Evolutionary conservation across 768 basidiomycete genomes (phyloP), one percentile per base, ranked within the genome.

Genomic region (Lactifluus subvellereus): DNA sequence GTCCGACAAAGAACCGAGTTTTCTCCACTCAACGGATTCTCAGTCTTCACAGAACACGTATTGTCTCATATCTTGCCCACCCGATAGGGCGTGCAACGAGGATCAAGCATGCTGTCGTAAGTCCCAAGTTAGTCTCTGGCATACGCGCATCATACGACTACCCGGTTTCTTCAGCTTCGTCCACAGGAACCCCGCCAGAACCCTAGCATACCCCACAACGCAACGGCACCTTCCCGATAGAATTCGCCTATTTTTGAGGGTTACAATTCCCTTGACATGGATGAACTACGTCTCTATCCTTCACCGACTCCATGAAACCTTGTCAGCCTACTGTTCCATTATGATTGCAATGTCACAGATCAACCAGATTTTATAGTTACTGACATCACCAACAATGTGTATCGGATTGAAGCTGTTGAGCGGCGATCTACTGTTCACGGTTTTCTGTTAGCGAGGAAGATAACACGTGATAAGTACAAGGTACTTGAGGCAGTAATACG

Each of bases 101-200:
- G 85, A 89, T 69, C 85, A 89, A 65, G 83, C 88, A 1, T 92
- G 90, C 72, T 92, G 89, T 72, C 89, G 89, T 91, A 72, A 77
- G 89, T 82, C 45, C 18, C 10, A 51, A 22, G n/a, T 27, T 6
- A 52, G 4, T 35, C 4, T 27, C 3, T 43, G 7, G 16, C 43
- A 9, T 4, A 4, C 7, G 4, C 43, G 27, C 20, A 54, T 45
- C 33, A 4, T 45, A 35, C 32, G n/a, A 53, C 30, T 18, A 63
- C 67, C 20, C 22, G 9, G 6, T 16, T 57, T 55, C 37, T 32
- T 33, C 59, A 64, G 63, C 63, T 50, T 60, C 63, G 18, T 60
- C 30, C 40, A 40, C 42, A 1, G 59, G 40, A 47, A 59, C 58
- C 8, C 63, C 63, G 1, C 48, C 61, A 50, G 58, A 55, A 47